Evolutionary conservation across 805 yeast genomes (phyloP), one percentile per base, ranked within the genome.

Genomic region (Nakazawaea ishiwadae): DNA sequence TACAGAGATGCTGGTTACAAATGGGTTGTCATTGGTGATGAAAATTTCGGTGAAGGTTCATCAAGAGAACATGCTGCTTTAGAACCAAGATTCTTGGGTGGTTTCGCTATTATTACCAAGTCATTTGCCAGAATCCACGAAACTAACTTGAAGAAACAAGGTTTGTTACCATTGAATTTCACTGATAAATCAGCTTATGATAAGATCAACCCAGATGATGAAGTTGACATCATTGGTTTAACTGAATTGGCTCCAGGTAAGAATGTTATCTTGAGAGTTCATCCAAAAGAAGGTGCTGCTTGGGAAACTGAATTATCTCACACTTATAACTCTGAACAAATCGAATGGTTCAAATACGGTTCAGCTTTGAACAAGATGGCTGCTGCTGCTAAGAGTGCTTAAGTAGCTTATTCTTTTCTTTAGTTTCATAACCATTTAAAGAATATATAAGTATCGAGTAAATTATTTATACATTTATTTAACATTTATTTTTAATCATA

Each of bases 51-150:
- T 78, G 99, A 91, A 77, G 99, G 99, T 75, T 90, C 97, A 50
- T 91, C 98, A 58, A 88, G 99, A 79, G 99, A 91, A 75, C 99
- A 91, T 68, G 99, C 98, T 64, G 99, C 99, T 57, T 80, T 91
- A 66, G 96, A 90, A 79, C 99, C 99, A 76, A 86, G 99, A 77
- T 93, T 72, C 90, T 79, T 91, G 65, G 97, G 97, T 78, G 98
- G 95, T 60, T 88, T 86, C 64, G 97, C 97, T 57, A 91, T 91
- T 71, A 86, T 91, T 63, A 88, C 96, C 68, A 91, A 88, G 73
- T 90, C 97, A 36, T 93, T 93, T 66, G 98, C 98, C 53, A 87
- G 98, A 76, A 93, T 91, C 61, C 99, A 91, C 76, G 99, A 91
- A 79, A 91, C 99, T 58, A 91, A 91, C 84, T 82, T 91, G 82